Conservation (phyloP, 257 asterid genomes). For the Rauvolfia tetraphylla region DNA sequence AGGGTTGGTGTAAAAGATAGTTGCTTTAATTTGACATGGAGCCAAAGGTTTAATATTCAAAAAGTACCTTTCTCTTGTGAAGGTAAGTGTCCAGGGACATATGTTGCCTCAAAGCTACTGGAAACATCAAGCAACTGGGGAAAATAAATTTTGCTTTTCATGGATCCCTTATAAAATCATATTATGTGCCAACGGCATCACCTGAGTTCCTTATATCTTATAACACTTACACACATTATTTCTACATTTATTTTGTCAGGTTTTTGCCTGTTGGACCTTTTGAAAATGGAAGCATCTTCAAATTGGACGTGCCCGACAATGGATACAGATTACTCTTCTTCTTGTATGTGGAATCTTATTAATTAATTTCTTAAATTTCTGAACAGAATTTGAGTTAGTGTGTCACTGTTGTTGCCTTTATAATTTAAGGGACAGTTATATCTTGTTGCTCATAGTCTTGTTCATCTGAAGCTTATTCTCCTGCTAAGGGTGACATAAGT, state of each 20-base stretch:
- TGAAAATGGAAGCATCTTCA: conserved; percentile 48
- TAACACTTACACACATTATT: background rate
- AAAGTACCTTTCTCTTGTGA: too few relatives aligned
- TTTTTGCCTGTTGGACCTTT: conserved; percentile 55
- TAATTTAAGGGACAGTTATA: too few relatives aligned
- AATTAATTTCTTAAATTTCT: background rate
- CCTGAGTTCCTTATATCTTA: background rate
- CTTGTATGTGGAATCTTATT: conserved; percentile 23
- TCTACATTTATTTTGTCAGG: conserved; percentile 33
- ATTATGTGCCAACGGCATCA: background rate
- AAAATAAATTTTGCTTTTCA: too few relatives aligned
- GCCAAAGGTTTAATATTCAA: too few relatives aligned
- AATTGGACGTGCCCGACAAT: conserved; percentile 29
- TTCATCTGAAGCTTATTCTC: background rate
- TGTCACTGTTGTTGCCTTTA: background rate
- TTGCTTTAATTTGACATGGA: too few relatives aligned
- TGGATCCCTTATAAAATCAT: background rate
- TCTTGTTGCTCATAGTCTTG: background rate
- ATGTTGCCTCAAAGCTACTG: background rate
- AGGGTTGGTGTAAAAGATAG: too few relatives aligned
- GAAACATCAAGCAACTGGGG: background rate
- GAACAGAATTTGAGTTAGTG: background rate
- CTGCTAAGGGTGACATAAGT: background rate
- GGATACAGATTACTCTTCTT: conserved; percentile 24
- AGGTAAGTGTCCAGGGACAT: background rate